A percentile compares a stretch with the other conserved stretches of the same genome.
Evolutionary conservation across 305 asterid species (phyloP).

Genomic region (Fraxinus greggii): DNA sequence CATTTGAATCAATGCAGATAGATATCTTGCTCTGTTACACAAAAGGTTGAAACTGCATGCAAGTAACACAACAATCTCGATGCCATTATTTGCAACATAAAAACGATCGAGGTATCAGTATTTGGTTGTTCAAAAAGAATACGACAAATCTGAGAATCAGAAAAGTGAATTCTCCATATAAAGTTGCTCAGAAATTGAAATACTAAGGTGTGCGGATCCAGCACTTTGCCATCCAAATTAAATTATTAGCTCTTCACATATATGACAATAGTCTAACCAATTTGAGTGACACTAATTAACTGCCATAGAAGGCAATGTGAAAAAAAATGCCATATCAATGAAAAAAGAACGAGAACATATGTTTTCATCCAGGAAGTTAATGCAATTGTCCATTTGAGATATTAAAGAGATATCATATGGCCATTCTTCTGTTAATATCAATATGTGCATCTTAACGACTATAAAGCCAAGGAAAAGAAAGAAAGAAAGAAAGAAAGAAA

Average conservation of each 20-base stretch:
- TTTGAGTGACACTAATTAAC: background rate
- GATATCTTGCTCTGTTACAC: background rate
- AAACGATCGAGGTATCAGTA: background rate
- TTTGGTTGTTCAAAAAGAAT: background rate
- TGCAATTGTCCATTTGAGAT: background rate
- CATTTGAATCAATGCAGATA: background rate
- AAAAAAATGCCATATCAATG: conserved; percentile 8
- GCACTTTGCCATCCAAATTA: background rate
- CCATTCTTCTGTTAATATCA: background rate
- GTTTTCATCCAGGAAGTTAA: conserved; percentile 16
- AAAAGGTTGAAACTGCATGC: background rate
- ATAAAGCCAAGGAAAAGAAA: background rate
- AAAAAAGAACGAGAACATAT: background rate
- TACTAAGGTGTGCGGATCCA: background rate
- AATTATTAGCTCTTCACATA: background rate
- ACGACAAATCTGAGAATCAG: background rate
- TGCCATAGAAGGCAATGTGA: background rate
- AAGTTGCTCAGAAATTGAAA: background rate
- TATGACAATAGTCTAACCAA: background rate
- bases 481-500: background rate
- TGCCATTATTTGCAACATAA: background rate
- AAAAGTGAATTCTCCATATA: background rate
- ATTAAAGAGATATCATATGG: background rate
- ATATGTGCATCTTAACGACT: background rate
- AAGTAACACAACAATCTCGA: background rate